Conservation (phyloP, 129 eudicot genomes). For the Centrapalus pauciflorus region DNA sequence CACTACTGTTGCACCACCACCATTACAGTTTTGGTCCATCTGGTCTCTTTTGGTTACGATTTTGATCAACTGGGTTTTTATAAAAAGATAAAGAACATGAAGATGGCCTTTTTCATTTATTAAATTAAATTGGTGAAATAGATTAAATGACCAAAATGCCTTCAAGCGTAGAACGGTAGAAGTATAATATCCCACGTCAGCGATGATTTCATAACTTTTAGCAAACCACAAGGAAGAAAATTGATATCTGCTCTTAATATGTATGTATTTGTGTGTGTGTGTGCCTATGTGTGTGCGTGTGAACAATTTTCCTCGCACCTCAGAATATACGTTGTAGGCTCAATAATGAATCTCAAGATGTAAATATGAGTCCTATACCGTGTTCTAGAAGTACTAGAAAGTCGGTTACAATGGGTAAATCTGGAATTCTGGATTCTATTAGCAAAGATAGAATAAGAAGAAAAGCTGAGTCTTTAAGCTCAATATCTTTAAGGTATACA, state of each 20-base stretch:
- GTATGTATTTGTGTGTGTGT: background rate
- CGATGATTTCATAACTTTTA: too few relatives aligned
- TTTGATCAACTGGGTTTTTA: too few relatives aligned
- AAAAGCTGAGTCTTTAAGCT: background rate
- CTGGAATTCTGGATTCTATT: background rate
- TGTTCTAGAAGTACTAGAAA: background rate
- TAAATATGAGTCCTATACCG: background rate
- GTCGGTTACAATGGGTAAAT: background rate
- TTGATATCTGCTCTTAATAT: too few relatives aligned
- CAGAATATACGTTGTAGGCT: background rate
- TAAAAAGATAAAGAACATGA: too few relatives aligned
- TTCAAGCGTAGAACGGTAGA: too few relatives aligned
- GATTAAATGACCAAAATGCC: too few relatives aligned
- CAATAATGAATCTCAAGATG: background rate
- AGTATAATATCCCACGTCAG: background rate
- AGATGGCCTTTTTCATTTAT: too few relatives aligned
- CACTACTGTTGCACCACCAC: too few relatives aligned
- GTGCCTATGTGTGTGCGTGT: background rate
- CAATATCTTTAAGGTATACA: background rate
- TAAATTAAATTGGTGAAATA: too few relatives aligned
- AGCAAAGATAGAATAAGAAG: background rate
- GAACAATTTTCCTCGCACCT: background rate
- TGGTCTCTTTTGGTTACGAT: too few relatives aligned
- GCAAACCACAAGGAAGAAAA: too few relatives aligned
- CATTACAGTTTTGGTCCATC: too few relatives aligned